Evolutionary conservation across 495 filamentous ascomycete species (phyloP), one percentile per base, ranked within the genome.

Genomic region (Podospora pseudopauciseta): DNA sequence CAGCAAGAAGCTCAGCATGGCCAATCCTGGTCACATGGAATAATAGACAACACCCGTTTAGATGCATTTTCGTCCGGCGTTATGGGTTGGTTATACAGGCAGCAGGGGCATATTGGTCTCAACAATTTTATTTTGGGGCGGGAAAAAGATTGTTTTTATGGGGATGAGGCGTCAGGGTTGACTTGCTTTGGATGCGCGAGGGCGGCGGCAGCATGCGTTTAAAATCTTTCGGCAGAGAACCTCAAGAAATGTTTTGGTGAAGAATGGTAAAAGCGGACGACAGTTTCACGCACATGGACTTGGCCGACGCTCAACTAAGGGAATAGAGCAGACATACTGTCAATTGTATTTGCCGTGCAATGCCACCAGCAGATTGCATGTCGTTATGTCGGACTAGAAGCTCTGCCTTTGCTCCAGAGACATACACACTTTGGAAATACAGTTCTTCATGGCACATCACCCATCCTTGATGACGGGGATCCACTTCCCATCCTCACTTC

Each of bases 1-100:
- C 78, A 76, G 77, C 62, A 84, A 85, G 79, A 85, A 85, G 78
- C 79, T 83, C 68, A 68, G 72, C 66, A 73, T 73, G 70, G 62
- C 65, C 58, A 65, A 44, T 9, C 59, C 55, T 61, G 61, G 62
- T 56, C 65, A 19, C 23, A 18, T 65, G 39, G 64, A 66, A 7
- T 19, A 57, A 28, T 13, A 32, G 28, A 15, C 59, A 49, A 56
- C 6, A 2, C 58, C n/a, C 27, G 49, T n/a, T 34, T 30, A 60
- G 49, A 49, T 57, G 61, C 69, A 70, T 67, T 30, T 53, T 19
- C 15, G 2, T 49, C 11, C 13, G 69, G 65, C 68, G 68, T 67
- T 67, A 7, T 28, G 5, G 62, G 60, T 54, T 49, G 55, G 60
- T 44, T 9, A 63, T 69, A 60, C n/a, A 30, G 16, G 49, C 39